Percentiles rank a stretch among this genome's conserved stretches.
phyloP scores from a whole-genome alignment of 163 green algal species.

The Scenedesmus sp. region DNA sequence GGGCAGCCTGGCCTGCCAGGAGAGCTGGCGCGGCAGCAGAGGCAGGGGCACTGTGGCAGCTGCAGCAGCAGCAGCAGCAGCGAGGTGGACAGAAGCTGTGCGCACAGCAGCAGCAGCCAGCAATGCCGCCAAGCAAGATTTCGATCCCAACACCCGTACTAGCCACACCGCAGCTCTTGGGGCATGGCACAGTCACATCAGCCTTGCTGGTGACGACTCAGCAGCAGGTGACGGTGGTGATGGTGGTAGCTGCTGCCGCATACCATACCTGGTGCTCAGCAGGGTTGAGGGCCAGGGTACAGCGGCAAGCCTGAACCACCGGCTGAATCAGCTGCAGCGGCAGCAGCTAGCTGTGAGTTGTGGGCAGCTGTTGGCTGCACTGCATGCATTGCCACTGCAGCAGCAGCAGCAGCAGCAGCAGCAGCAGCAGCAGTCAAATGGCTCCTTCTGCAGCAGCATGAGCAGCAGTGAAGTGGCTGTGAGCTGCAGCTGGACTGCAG shows the following conservation, averaged over 20 bases:
- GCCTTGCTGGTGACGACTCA: background rate
- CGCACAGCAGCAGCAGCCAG: background rate
- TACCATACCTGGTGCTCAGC: constrained; percentile 24
- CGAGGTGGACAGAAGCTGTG: background rate
- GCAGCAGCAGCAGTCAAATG: background rate
- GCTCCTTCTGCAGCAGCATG: background rate
- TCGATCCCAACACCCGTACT: background rate
- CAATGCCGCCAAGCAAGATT: too few relatives aligned
- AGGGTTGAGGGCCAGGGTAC: background rate
- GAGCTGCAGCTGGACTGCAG: background rate
- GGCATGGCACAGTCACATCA: constrained; percentile 5
- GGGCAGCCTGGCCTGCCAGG: constrained; percentile 1
- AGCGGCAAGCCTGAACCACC: background rate
- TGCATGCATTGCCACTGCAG: constrained; percentile 1
- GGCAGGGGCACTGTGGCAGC: background rate
- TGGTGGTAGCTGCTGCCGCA: background rate
- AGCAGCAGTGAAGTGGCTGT: background rate
- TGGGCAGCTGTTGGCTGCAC: background rate
- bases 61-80: constrained; percentile 49
- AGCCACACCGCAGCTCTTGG: background rate
- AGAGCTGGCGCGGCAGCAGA: constrained; percentile 18
- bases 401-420: constrained; percentile 32
- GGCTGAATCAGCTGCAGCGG: constrained; percentile 1
- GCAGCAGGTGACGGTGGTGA: background rate
- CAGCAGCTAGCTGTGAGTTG: constrained; percentile 26